Conservation (phyloP, 2,329 filamentous ascomycete genomes). For the Chrysoporthe deuterocubensis region DNA sequence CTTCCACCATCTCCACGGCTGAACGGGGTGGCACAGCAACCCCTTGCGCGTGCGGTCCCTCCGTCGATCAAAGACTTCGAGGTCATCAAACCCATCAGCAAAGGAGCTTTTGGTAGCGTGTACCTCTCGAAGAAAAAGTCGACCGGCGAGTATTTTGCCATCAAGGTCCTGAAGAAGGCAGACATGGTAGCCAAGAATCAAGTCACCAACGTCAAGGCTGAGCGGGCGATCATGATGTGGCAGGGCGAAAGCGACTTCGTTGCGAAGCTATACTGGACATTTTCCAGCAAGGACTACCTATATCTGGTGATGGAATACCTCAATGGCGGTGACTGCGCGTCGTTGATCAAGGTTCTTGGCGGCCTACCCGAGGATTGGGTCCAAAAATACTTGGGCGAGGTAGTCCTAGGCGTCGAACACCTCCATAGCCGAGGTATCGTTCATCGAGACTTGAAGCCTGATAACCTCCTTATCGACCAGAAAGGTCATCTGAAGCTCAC, state of each 20-base stretch:
- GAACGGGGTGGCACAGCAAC: conserved; percentile 73
- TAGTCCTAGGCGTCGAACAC: conserved; percentile 95
- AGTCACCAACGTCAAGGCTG: conserved; percentile 97
- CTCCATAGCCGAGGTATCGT: conserved; percentile 93
- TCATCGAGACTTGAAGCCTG: conserved; percentile 94
- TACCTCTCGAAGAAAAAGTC: conserved; percentile 99
- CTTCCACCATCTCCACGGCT: conserved; percentile 83
- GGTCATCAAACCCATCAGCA: conserved; percentile 99
- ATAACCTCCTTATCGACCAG: conserved; percentile 95
- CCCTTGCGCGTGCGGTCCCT: conserved; percentile 84
- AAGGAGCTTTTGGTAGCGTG: conserved; percentile 96
- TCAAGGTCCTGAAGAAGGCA: conserved; percentile 98
- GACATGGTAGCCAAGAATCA: conserved; percentile 99
- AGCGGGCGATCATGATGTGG: conserved; percentile 99
- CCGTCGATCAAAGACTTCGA: conserved; percentile 99
- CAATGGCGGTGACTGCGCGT: conserved; percentile 96
- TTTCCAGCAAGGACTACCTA: conserved; percentile 98
- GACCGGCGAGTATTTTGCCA: conserved; percentile 96
- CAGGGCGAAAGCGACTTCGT: conserved; percentile 99
- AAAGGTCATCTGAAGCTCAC: conserved; percentile 96
- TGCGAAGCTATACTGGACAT: conserved; percentile 99
- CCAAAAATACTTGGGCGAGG: conserved; percentile 95
- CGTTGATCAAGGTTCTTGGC: conserved; percentile 90
- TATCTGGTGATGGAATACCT: conserved; percentile 99
- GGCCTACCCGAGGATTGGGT: conserved; percentile 96